These are phyloP conservation scores for Trichoderma asperelloides DNA, from an alignment of 495 filamentous ascomycete species.

Conservation along the genomic window DNA sequence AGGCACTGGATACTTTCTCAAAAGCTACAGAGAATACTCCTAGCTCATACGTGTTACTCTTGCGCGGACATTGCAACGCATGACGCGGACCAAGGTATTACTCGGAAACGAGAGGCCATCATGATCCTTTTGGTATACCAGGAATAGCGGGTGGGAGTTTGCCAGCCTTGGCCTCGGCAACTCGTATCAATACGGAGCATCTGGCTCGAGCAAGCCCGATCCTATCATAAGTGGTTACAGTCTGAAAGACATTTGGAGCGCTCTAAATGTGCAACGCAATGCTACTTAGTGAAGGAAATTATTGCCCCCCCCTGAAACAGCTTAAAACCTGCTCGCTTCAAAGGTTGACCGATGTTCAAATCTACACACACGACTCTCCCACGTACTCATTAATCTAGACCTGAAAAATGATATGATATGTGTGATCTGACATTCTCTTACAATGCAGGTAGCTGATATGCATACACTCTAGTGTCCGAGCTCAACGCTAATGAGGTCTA, in stretches of 20 bases:
- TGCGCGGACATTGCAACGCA: too few species aligned
- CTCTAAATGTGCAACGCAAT: background rate
- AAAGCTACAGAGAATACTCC: too few species aligned
- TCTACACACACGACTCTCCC: background rate
- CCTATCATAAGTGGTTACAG: background rate
- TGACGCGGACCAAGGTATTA: too few species aligned
- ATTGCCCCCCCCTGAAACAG: background rate
- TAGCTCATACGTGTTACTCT: too few species aligned
- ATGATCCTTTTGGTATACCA: too few species aligned
- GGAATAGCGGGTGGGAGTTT: too few species aligned
- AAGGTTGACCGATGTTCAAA: background rate
- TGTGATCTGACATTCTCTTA: background rate
- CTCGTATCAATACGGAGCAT: too few species aligned
- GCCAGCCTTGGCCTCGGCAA: too few species aligned
- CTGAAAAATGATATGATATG: background rate
- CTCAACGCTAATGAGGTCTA: background rate
- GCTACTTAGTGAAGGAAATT: background rate
- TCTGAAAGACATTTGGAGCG: background rate
- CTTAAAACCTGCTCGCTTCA: background rate
- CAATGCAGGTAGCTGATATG: background rate
- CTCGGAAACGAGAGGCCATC: too few species aligned
- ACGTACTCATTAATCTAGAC: background rate
- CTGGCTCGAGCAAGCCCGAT: background rate
- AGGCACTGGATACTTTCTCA: too few species aligned
- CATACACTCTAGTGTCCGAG: too few species aligned